These are phyloP conservation scores for Capronia coronata DNA, from an alignment of 2,329 filamentous ascomycete species.

Conservation along the genomic window DNA sequence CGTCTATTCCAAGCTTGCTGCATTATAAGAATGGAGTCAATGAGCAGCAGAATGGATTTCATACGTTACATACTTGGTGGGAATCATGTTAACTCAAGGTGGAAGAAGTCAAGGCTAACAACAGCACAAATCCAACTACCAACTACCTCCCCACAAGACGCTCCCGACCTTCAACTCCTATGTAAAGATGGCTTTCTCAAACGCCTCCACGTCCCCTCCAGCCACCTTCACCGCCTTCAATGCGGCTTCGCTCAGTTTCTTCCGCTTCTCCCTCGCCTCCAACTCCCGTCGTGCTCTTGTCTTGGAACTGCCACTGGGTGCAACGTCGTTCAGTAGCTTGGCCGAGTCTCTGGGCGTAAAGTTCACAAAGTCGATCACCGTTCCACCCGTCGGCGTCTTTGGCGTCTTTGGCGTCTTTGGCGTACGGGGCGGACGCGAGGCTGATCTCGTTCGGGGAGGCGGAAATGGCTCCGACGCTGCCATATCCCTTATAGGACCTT, in stretches of 20 bases:
- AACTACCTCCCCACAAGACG: background rate
- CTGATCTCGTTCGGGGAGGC: conserved; percentile 22
- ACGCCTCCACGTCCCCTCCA: conserved; percentile 42
- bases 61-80: too few relatives aligned
- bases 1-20: too few relatives aligned
- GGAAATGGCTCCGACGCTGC: conserved; percentile 31
- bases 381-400: conserved; percentile 28
- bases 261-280: conserved; percentile 71
- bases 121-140: background rate
- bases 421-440: conserved; percentile 22
- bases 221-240: conserved; percentile 39
- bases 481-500: conserved; percentile 32
- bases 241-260: conserved; percentile 33
- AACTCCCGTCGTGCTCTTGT: conserved; percentile 89
- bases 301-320: conserved; percentile 83
- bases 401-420: conserved; percentile 31
- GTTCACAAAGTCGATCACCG: conserved; percentile 63
- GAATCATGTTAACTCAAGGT: too few relatives aligned
- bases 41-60: too few relatives aligned
- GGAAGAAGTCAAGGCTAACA: background rate
- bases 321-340: conserved; percentile 80
- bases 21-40: too few relatives aligned
- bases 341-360: conserved; percentile 75
- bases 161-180: background rate
- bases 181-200: conserved; percentile 26